Base-by-base conservation (phyloP, 179 eudicot genomes). In the Pouteria campechiana region DNA sequence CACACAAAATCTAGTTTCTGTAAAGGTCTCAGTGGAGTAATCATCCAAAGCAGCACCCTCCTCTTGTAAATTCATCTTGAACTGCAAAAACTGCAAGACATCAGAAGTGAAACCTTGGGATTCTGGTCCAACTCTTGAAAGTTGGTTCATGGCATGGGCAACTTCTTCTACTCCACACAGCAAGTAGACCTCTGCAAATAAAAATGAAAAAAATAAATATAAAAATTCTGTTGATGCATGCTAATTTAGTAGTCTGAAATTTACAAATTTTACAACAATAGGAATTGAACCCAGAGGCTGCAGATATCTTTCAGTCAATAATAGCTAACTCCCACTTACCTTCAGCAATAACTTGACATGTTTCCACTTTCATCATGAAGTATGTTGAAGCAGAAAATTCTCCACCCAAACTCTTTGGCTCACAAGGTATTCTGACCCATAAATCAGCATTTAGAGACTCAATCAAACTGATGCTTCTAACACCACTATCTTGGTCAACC, bases 341-440 rank as follows among this genome's bases (percentile, higher is more conserved):
- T 73, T 73, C 81, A 54, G 54, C 74, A 46, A 49, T 49, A 57
- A 92, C 15, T 52, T 77, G 85, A 41, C 76, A 72, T 44, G 52
- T 44, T 17, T 41, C 25, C 44, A 87, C 61, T 48, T 71, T 67
- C 42, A 70, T 65, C 92, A 80, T 69, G 41, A 80, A 32, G 62
- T 65, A 73, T 33, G 48, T 54, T 48, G 73, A 67, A 52, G 64
- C 48, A 27, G 48, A 18, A 39, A 45, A 42, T 55, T 64, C 51
- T 41, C 37, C 12, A 33, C 14, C 33, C 46, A 71, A 55, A 17
- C 58, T 37, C 40, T 44, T 58, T 44, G 22, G 54, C 31, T 64
- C 75, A 44, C 17, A 39, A 8, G 95, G 87, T 57, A 83, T 62
- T 58, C 83, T 73, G 48, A 92, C 61, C 94, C 93, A 87, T 25